Evolutionary conservation across 495 filamentous ascomycete genomes (phyloP).

Genomic region (Cenococcum geophilum): DNA sequence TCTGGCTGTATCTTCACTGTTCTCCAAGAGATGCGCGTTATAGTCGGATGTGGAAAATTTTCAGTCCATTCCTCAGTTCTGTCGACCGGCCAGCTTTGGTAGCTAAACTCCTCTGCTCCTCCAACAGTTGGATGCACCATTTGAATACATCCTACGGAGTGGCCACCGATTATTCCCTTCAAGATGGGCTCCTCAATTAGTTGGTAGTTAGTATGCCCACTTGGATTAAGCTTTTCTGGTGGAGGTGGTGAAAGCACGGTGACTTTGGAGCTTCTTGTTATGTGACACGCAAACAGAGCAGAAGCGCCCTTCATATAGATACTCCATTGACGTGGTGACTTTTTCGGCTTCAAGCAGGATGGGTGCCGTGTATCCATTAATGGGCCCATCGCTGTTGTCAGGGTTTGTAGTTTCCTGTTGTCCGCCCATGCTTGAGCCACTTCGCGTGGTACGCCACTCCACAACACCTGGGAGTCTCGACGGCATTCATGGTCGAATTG

Average conservation of each 20-base stretch:
- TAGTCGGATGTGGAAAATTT: background rate
- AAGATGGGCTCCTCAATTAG: background rate
- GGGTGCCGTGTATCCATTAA: background rate
- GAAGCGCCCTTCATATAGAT: background rate
- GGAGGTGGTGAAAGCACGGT: background rate
- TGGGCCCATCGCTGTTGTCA: background rate
- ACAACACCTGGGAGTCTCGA: background rate
- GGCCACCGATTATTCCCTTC: background rate
- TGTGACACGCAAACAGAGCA: background rate
- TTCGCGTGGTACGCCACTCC: background rate
- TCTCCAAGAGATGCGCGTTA: background rate
- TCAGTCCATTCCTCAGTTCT: background rate
- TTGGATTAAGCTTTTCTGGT: background rate
- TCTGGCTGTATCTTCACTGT: background rate
- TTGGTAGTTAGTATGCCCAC: background rate
- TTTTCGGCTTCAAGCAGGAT: background rate
- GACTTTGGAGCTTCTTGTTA: background rate
- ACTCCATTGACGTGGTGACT: background rate
- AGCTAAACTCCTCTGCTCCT: background rate
- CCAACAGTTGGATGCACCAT: background rate
- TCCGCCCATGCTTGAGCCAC: background rate
- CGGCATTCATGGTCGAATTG: background rate
- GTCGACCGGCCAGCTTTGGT: background rate
- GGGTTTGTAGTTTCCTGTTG: background rate
- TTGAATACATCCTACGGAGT: background rate